Evolutionary conservation across 2,329 filamentous ascomycete genomes (phyloP).

Genomic region (Chrysoporthe cubensis): DNA sequence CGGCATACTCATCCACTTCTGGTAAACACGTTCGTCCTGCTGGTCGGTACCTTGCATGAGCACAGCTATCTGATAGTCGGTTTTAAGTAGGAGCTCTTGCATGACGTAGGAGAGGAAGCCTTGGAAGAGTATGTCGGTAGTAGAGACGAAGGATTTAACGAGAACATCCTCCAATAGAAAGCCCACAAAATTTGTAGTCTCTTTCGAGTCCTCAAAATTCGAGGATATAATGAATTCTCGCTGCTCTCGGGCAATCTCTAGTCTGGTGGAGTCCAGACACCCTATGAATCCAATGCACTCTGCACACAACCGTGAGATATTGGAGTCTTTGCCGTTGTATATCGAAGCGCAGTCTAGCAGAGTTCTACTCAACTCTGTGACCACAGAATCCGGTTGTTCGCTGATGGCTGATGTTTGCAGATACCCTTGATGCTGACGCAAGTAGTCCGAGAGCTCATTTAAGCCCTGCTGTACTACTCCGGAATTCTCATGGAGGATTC

Average conservation of each 20-base stretch:
- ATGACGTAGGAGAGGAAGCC: constrained; percentile 93
- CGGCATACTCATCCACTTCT: constrained; percentile 78
- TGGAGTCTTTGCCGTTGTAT: constrained; percentile 69
- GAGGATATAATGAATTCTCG: constrained; percentile 83
- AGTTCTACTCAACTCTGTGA: constrained; percentile 73
- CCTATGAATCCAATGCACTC: constrained; percentile 87
- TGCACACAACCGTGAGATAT: constrained; percentile 75
- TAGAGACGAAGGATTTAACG: constrained; percentile 88
- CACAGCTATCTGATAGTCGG: constrained; percentile 68
- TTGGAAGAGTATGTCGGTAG: constrained; percentile 84
- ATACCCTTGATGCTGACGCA: constrained; percentile 74
- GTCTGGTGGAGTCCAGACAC: constrained; percentile 86
- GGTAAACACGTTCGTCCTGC: constrained; percentile 64
- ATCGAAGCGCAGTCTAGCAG: constrained; percentile 85
- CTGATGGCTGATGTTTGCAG: constrained; percentile 79
- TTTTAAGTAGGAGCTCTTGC: constrained; percentile 84
- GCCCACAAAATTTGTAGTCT: constrained; percentile 84
- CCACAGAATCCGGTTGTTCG: constrained; percentile 79
- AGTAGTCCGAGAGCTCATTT: constrained; percentile 73
- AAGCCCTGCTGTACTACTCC: constrained; percentile 84
- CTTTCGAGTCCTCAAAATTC: constrained; percentile 79
- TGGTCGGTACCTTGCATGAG: constrained; percentile 43
- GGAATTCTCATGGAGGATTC: constrained; percentile 81
- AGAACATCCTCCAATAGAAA: constrained; percentile 86
- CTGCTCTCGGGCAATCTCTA: constrained; percentile 79